Percentiles rank a stretch among this genome's conserved stretches.
phyloP scores from a whole-genome alignment of 495 filamentous ascomycete genomes.

The Penicillium riverlandense region DNA sequence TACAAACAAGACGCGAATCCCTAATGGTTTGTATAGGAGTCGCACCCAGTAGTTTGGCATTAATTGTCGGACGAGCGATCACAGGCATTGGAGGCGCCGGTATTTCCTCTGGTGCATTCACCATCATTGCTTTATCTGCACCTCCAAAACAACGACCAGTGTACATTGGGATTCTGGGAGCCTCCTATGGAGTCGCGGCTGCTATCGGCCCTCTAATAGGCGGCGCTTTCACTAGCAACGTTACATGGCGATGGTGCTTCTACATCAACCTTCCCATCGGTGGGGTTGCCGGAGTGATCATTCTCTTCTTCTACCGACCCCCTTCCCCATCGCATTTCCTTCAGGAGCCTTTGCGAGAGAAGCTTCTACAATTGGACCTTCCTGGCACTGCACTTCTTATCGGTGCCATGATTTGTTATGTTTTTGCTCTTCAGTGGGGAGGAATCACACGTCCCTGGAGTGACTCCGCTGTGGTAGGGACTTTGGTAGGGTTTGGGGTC shows the following conservation, averaged over 20 bases:
- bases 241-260: conserved; percentile 57
- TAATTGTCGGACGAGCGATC: conserved; percentile 81
- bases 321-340: conserved; percentile 27
- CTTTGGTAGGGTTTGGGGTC: too few species aligned
- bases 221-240: conserved; percentile 56
- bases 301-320: conserved; percentile 53
- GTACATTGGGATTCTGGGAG: conserved; percentile 66
- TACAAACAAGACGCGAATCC: too few species aligned
- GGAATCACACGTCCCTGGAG: conserved; percentile 63
- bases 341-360: conserved; percentile 23
- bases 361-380: conserved; percentile 57
- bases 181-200: conserved; percentile 72
- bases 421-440: conserved; percentile 85
- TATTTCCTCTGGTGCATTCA: conserved; percentile 72
- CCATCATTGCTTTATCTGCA: conserved; percentile 71
- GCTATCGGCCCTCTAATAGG: conserved; percentile 66
- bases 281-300: conserved; percentile 51
- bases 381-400: conserved; percentile 61
- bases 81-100: conserved; percentile 77
- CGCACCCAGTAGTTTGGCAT: conserved; percentile 61
- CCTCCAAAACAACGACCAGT: conserved; percentile 63
- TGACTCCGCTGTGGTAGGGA: conserved; percentile 7
- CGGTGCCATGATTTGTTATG: conserved; percentile 60
- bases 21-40: conserved; percentile 12
- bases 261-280: conserved; percentile 66